Percentiles rank a stretch among this genome's conserved stretches.
These are phyloP conservation scores for Roridomyces roridus DNA, from an alignment of 768 basidiomycete genomes.

Conservation along the genomic window DNA sequence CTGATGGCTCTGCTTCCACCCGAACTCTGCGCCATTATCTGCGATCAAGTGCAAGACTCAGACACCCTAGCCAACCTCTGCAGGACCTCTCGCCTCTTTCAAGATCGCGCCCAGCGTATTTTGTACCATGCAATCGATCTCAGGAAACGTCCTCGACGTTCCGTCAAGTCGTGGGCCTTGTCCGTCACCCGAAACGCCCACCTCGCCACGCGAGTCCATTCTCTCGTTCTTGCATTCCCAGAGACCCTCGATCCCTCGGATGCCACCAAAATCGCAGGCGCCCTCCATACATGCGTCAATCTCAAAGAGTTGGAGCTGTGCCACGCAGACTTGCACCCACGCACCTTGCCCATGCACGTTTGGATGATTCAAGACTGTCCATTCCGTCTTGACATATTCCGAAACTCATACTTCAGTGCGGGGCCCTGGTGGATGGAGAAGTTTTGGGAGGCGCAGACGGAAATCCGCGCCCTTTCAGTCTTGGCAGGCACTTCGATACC, in stretches of 20 bases:
- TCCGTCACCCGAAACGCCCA: conserved; percentile 7
- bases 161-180: conserved; percentile 11
- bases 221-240: neutral
- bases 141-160: neutral
- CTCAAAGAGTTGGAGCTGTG: neutral
- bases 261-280: neutral
- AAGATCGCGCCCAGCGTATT: conserved; percentile 10
- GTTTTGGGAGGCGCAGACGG: conserved; percentile 4
- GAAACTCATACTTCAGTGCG: neutral
- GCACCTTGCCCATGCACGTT: neutral
- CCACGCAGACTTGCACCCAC: too few relatives aligned
- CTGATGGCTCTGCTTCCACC: too few relatives aligned
- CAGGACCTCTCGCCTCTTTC: conserved; percentile 15
- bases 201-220: neutral
- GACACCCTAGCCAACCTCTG: conserved; percentile 5
- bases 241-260: neutral
- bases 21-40: too few relatives aligned
- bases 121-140: conserved; percentile 14
- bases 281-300: conserved; percentile 1
- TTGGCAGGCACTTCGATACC: neutral
- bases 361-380: conserved; percentile 6
- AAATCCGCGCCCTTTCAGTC: conserved; percentile 5
- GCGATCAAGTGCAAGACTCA: neutral
- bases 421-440: neutral
- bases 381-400: conserved; percentile 10